Conservation (phyloP, 2,329 filamentous ascomycete genomes). For the Cladophialophora bantiana region DNA sequence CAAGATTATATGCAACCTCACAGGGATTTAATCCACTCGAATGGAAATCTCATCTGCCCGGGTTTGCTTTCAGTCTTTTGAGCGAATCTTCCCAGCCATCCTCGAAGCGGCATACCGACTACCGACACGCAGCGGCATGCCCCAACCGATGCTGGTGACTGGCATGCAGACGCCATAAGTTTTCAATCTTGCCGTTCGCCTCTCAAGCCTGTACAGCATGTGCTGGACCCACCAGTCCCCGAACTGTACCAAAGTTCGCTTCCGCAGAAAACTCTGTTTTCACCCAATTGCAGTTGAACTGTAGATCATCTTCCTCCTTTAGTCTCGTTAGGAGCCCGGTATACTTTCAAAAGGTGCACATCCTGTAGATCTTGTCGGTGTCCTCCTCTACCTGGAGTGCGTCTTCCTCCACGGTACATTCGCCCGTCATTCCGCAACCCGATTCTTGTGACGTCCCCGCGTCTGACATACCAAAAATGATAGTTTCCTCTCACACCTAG, state of each 20-base stretch:
- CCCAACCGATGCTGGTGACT: not conserved
- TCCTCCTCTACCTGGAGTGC: not conserved
- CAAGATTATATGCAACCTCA: not conserved
- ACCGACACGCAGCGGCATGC: not conserved
- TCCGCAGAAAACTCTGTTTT: constrained; percentile 11
- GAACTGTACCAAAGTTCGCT: constrained; percentile 12
- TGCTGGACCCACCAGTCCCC: constrained; percentile 4
- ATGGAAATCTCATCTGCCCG: not conserved
- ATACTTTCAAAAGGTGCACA: not conserved
- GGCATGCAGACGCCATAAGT: not conserved
- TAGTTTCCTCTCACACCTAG: too few species aligned
- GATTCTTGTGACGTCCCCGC: not conserved
- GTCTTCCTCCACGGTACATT: not conserved
- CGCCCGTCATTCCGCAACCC: not conserved
- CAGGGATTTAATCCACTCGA: not conserved
- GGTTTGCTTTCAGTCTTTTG: not conserved
- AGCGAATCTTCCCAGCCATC: not conserved
- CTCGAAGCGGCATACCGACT: not conserved
- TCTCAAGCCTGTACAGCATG: not conserved
- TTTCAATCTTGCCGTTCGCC: not conserved
- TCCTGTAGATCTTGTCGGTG: not conserved
- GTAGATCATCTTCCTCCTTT: not conserved
- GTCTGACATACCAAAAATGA: not conserved
- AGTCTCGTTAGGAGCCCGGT: not conserved
- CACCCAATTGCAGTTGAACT: not conserved